phyloP scores from a whole-genome alignment of 2,329 filamentous ascomycete genomes.

The Albifimbria verrucaria region DNA sequence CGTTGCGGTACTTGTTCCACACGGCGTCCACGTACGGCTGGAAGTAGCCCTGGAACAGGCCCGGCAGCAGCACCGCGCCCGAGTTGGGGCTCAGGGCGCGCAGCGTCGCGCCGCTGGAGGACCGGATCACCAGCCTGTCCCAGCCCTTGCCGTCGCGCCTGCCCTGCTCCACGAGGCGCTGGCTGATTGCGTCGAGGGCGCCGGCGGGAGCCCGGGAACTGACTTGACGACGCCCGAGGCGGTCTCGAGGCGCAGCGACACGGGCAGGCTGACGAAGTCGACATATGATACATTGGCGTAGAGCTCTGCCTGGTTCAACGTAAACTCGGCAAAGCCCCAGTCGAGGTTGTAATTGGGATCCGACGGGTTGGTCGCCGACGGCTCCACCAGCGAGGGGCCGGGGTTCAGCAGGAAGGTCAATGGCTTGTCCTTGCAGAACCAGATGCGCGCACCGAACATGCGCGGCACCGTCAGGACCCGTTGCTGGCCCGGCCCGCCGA shows the following conservation, averaged over 20 bases:
- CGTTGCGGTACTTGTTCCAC: constrained; percentile 45
- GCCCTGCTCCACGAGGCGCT: constrained; percentile 42
- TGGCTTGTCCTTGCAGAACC: constrained; percentile 60
- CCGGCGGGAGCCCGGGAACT: constrained; percentile 47
- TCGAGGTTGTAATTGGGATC: constrained; percentile 60
- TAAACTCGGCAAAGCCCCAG: constrained; percentile 70
- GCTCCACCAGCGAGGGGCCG: constrained; percentile 70
- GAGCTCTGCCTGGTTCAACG: constrained; percentile 57
- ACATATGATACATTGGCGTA: constrained; percentile 72
- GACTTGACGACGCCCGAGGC: constrained; percentile 39
- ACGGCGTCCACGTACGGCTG: constrained; percentile 46
- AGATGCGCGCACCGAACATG: constrained; percentile 68
- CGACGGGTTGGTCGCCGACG: constrained; percentile 62
- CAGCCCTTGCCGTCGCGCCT: constrained; percentile 45
- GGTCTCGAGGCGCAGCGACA: constrained; percentile 52
- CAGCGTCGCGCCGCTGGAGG: constrained; percentile 34
- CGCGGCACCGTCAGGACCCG: constrained; percentile 64
- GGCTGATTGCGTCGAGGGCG: constrained; percentile 44
- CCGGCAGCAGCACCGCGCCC: constrained; percentile 39
- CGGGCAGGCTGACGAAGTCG: constrained; percentile 69
- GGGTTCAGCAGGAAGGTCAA: constrained; percentile 70
- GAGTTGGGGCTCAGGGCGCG: constrained; percentile 53
- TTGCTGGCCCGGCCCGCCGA: constrained; percentile 59
- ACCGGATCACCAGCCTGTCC: constrained; percentile 47
- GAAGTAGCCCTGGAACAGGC: constrained; percentile 50